Evolutionary conservation across 495 filamentous ascomycete genomes (phyloP), one percentile per base, ranked within the genome.

Genomic region (Podospora fimiseda): DNA sequence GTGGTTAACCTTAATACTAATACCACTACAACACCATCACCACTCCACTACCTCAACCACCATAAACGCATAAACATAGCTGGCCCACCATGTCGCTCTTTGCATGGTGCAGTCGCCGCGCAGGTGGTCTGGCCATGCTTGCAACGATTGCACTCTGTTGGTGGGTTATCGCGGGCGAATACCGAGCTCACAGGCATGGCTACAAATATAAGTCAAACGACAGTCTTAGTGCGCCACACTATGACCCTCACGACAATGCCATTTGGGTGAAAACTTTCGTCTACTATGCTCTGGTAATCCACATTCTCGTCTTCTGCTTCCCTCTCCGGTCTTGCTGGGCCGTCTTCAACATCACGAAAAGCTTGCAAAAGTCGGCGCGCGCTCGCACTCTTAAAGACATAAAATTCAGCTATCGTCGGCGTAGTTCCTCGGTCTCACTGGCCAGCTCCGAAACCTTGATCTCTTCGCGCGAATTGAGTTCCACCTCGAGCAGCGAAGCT

Each of bases 241-340:
- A 67, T 56, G 54, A 67, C 45, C 49, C 63, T n/a, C 56, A 60
- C 16, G 66, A 65, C 15, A 63, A 55, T 43, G 67, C 70, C 33
- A 47, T 62, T 20, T 71, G 63, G 70, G 70, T 73, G 39, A 47
- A 68, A 30, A 21, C 72, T 42, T 77, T 78, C 59, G 65, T 72
- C 22, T 79, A 73, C 59, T 81, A 81, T 63, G 74, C 70, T 56
- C 61, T 80, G 23, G 42, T 77, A 21, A 74, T 81, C 53, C 78
- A 81, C 60, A 50, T 79, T 43, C 55, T 79, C 42, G 75, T 76
- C 51, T 74, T 74, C 58, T 50, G 72, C 33, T 81, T 81, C 52
- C 77, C 78, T 9, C 57, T 79, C 13, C 74, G 78, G 39, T 73
- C 77, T 16, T 73, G 69, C 68, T 81, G 66, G 68, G 74, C 78